phyloP scores from a whole-genome alignment of 345 rosid species.

The Balakata baccata region DNA sequence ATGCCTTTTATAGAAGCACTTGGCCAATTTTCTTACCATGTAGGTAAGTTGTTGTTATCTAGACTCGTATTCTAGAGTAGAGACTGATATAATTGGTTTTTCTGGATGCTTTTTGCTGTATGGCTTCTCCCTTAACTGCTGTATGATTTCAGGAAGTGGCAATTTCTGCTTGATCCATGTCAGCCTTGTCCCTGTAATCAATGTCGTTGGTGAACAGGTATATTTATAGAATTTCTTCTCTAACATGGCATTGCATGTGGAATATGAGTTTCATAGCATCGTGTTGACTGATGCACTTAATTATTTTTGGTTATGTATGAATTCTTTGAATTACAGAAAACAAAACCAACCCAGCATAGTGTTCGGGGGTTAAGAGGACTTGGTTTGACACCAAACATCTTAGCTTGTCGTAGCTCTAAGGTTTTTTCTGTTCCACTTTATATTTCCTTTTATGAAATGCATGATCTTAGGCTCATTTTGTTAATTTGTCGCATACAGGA shows the following conservation, averaged over 20 bases:
- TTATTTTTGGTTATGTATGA: not conserved
- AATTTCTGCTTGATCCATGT: conserved; percentile 97
- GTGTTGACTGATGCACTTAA: not conserved
- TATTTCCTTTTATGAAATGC: not conserved
- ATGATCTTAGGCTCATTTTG: not conserved
- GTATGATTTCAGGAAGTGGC: conserved; percentile 55
- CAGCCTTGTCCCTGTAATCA: conserved; percentile 94
- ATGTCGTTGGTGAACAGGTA: conserved; percentile 98
- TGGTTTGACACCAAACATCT: conserved; percentile 80
- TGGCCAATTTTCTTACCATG: conserved; percentile 88
- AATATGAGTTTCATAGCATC: not conserved
- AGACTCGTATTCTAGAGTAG: not conserved
- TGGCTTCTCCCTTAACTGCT: conserved; percentile 9
- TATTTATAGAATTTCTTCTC: not conserved
- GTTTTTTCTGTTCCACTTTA: conserved; percentile 27
- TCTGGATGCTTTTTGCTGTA: not conserved
- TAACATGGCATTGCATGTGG: not conserved
- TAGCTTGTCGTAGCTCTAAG: conserved; percentile 91
- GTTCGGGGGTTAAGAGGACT: conserved; percentile 80
- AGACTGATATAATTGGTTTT: not conserved
- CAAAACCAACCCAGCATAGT: conserved; percentile 98
- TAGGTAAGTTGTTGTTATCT: conserved; percentile 53
- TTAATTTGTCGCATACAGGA: conserved; percentile 46
- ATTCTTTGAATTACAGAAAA: conserved; percentile 52
- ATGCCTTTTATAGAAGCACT: conserved; percentile 98